These are phyloP conservation scores for Talaromyces trachyspermus DNA, from an alignment of 495 filamentous ascomycete genomes.

Conservation along the genomic window DNA sequence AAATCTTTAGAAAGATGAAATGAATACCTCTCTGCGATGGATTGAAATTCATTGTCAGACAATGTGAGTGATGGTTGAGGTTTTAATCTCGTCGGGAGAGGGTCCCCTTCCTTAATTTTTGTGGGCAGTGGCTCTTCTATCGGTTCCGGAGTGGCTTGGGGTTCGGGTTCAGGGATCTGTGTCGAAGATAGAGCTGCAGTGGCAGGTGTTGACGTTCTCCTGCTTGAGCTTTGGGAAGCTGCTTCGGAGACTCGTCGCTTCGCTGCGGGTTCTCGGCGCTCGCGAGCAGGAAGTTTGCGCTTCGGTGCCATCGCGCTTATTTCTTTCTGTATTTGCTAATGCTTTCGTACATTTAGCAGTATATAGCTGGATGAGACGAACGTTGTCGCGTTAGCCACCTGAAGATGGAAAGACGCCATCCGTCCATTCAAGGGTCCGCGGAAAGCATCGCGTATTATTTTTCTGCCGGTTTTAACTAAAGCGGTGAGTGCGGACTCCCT, in stretches of 20 bases:
- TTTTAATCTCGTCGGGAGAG: constrained; percentile 64
- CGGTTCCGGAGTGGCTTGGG: constrained; percentile 23
- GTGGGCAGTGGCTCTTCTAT: constrained; percentile 53
- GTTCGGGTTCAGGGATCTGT: constrained; percentile 17
- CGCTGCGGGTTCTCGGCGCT: constrained; percentile 40
- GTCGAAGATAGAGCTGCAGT: constrained; percentile 8
- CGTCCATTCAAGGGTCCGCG: too few species aligned
- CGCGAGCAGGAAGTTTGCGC: constrained; percentile 37
- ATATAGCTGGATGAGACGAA: neutral
- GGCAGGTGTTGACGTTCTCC: constrained; percentile 33
- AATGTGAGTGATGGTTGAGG: constrained; percentile 57
- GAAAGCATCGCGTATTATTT: too few species aligned
- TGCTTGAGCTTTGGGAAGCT: constrained; percentile 22
- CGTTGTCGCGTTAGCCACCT: too few species aligned
- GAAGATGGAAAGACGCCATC: too few species aligned
- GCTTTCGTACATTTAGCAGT: neutral
- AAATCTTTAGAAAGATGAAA: constrained; percentile 5
- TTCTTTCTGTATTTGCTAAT: too few species aligned
- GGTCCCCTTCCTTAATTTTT: constrained; percentile 56
- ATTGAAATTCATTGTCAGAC: constrained; percentile 65
- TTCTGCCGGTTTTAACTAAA: too few species aligned
- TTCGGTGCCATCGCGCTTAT: constrained; percentile 35
- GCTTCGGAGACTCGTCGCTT: constrained; percentile 42
- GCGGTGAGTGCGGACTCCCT: too few species aligned
- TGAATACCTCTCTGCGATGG: constrained; percentile 70